Evolutionary conservation across 1,284 basidiomycete genomes (phyloP), one percentile per base, ranked within the genome.

Genomic region (Ceratobasidium sp.): DNA sequence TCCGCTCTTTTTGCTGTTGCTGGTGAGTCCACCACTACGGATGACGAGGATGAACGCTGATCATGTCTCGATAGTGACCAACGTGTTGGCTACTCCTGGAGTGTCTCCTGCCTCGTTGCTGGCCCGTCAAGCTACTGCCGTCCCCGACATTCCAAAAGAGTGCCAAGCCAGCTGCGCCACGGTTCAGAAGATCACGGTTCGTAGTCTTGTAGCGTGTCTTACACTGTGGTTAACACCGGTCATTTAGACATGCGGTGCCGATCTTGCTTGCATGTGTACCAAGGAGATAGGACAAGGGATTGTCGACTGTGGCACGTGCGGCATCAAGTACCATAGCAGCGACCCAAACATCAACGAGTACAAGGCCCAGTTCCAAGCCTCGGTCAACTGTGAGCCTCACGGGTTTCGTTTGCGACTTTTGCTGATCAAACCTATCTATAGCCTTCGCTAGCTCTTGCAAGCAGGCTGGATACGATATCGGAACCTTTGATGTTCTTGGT

Each of bases 221-320:
- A 9, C n/a, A 60, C 10, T 14, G 26, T 9, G 10, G 41, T 30
- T 53, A 26, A 50, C 53, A 16, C 32, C 36, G 16, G 8, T 23
- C 2, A 2, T 4, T 50, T n/a, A 65, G 62, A 14, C 48, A 4
- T 65, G 62, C 21, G 48, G 62, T 41, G 32, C 46, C 9, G 62
- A 65, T 34, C 62, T 65, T n/a, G 16, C 6, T 4, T 65, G 62
- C 62, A 65, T 65, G 48, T 65, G 62, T 32, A 65, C 62, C 46
- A 53, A 52, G 18, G 62, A 34, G 30, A 65, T 65, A 32, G 62
- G 46, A 4, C 46, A 65, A 23, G 48, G 62, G 6, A 34, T 65
- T 1, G 46, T 65, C 14, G 48, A 53, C 23, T 65, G 62, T 26
- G 62, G 62, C 12, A 50, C 46, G 28, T 65, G 62, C 26, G 62